Evolutionary conservation across 768 basidiomycete genomes (phyloP), one percentile per base, ranked within the genome.

Genomic region (Hysterangium stoloniferum): DNA sequence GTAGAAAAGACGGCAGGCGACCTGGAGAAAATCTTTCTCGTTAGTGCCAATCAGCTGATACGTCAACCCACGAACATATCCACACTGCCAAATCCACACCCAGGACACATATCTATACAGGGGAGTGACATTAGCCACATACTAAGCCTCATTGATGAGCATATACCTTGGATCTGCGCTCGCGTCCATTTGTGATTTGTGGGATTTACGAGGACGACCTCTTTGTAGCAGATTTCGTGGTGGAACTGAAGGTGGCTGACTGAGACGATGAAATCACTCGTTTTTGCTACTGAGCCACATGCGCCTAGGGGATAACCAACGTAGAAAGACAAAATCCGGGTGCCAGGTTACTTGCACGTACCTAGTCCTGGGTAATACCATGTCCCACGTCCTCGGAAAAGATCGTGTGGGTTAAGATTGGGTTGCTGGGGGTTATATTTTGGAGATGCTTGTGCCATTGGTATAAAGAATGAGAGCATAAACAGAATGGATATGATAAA

Each of bases 121-220:
- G 9, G 40, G 4, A 20, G 40, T 25, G 28, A 19, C 35, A n/a
- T 41, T 12, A 41, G 40, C 3, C 9, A 13, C 11, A 11, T 17
- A 22, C 28, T 4, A 17, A 17, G 12, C 22, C 9, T 8, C 2
- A 13, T 13, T 8, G 28, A 9, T 41, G 13, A 12, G 19, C 8
- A n/a, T 13, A 24, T 27, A 48, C 47, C 47, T 38, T 48, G 47
- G 20, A 48, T 27, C n/a, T 48, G 34, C 34, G 47, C 47, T 24
- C 7, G 4, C 11, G 34, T 27, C 9, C 34, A 35, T 22, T 48
- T 48, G 33, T 36, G 34, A 13, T 35, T 48, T 20, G 12, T 27
- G n/a, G 13, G 35, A 25, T 48, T 48, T 22, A 48, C 25, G n/a
- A 48, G 13, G 29, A 20, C 17, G 29, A 48, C 20, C 12, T 36